Percentiles rank a stretch among this genome's conserved stretches.
Conservation (phyloP, 805 yeast genomes). For the Diddensiella transvaalensis region DNA sequence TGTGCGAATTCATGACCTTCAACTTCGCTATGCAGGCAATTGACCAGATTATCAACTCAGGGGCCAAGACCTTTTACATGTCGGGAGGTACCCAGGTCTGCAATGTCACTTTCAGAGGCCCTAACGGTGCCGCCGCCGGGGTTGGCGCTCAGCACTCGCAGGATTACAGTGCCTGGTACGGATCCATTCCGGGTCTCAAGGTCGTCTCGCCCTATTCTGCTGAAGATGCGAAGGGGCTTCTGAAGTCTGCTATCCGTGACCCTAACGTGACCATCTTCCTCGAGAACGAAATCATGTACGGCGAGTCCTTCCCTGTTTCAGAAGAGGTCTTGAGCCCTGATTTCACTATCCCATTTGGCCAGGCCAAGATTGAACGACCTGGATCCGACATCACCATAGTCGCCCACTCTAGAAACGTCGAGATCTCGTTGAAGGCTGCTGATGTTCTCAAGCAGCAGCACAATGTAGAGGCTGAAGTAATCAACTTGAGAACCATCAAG, state of each 20-base stretch:
- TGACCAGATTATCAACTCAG: slow-evolving; percentile 97
- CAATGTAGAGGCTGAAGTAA: slow-evolving; percentile 87
- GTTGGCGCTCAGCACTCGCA: slow-evolving; percentile 99
- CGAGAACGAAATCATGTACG: slow-evolving; percentile 94
- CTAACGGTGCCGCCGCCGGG: slow-evolving; percentile 99
- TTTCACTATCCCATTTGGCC: slow-evolving; percentile 87
- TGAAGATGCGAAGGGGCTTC: slow-evolving; percentile 92
- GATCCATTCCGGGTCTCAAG: slow-evolving; percentile 95
- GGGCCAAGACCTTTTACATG: slow-evolving; percentile 98
- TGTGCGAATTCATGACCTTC: slow-evolving; percentile 98
- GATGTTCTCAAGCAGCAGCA: slow-evolving; percentile 75
- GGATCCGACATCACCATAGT: slow-evolving; percentile 90
- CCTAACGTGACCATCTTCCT: slow-evolving; percentile 96
- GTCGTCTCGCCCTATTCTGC: slow-evolving; percentile 94
- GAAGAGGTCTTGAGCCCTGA: slow-evolving; percentile 89
- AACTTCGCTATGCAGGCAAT: slow-evolving; percentile 99
- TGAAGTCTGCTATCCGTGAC: slow-evolving; percentile 96
- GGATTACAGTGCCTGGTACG: slow-evolving; percentile 97
- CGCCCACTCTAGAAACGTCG: slow-evolving; percentile 88
- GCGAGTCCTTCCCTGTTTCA: slow-evolving; percentile 82
- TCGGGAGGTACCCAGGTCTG: slow-evolving; percentile 98
- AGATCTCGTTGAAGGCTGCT: slow-evolving; percentile 86
- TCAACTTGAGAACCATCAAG: slow-evolving; percentile 94
- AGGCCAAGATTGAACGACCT: slow-evolving; percentile 91
- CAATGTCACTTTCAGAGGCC: slow-evolving; percentile 97